phyloP scores from a whole-genome alignment of 345 rosid species.

The Punica granatum region DNA sequence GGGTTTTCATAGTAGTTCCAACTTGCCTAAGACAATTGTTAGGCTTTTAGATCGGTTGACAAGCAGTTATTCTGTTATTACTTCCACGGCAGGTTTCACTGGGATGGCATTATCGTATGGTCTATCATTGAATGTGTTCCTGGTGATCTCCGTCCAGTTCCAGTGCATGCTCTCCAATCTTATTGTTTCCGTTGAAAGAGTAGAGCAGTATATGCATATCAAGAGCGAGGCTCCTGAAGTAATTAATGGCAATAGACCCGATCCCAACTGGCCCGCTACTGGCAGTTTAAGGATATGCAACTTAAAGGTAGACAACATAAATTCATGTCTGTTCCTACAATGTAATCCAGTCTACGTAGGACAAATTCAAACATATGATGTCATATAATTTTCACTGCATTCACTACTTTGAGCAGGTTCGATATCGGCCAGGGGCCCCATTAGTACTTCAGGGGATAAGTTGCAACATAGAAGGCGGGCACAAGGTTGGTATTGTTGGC shows the following conservation, averaged over 20 bases:
- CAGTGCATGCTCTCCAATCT: slow-evolving; percentile 39
- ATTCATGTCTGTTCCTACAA: background rate
- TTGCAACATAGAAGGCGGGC: slow-evolving; percentile 48
- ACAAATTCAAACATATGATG: background rate
- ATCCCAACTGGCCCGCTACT: slow-evolving; percentile 35
- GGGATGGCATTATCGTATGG: slow-evolving; percentile 69
- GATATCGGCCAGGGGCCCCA: slow-evolving; percentile 46
- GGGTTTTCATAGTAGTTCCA: too few relatives aligned
- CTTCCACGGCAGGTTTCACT: slow-evolving; percentile 35
- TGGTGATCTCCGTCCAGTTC: slow-evolving; percentile 33
- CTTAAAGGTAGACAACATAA: slow-evolving; percentile 29
- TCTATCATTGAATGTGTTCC: slow-evolving; percentile 42
- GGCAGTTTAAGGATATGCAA: slow-evolving; percentile 46
- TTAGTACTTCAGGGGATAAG: slow-evolving; percentile 54
- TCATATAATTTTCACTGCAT: background rate
- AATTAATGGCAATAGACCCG: slow-evolving; percentile 34
- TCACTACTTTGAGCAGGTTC: slow-evolving; percentile 26
- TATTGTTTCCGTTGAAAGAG: slow-evolving; percentile 53
- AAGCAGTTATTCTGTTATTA: background rate
- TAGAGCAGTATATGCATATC: slow-evolving; percentile 58
- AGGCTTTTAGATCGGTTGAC: background rate
- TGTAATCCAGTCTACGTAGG: background rate
- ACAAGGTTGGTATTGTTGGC: slow-evolving; percentile 58
- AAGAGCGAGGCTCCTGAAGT: slow-evolving; percentile 62
- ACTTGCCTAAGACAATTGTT: background rate